Evolutionary conservation across 177 flowering plant genomes (phyloP), one percentile per base, ranked within the genome.

Genomic region (Vitis hybrid): DNA sequence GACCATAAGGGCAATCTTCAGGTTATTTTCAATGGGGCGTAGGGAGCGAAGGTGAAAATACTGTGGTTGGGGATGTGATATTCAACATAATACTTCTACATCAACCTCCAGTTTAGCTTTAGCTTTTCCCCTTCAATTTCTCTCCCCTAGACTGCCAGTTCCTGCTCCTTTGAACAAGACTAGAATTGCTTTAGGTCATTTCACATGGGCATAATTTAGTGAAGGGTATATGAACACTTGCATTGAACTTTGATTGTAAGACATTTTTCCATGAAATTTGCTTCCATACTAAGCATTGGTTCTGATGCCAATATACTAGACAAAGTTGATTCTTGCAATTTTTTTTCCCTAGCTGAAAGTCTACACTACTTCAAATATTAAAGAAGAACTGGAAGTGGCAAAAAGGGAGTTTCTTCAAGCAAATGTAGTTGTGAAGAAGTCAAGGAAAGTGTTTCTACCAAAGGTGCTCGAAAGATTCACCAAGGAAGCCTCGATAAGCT

Each of bases 361-460:
- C 22, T 93, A 89, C 83, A 86, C 90, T 13, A 84, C 94, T 21
- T 69, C 82, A 69, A 81, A 80, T 59, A 70, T 91, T 16, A 77
- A 72, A 75, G 93, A 88, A 51, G 90, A 93, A 69, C 77, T 93
- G 45, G 85, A 87, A 73, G 68, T 16, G 21, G 97, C 94, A 3
- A 88, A 82, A 69, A 81, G 70, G 71, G 93, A 89, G 62, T 93
- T 89, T 71, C 88, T 93, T 74, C 90, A 85, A 80, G 79, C 89
- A 19, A 89, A 89, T 78, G 84, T 93, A 48, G 65, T 84, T 1
- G 87, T 93, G 49, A 88, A 89, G 81, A 93, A 88, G 74, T 82
- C 90, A n/a, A 86, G 69, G 73, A 91, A 84, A 77, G 89, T 93
- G 31, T 85, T 82, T 61, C 81, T 91, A 16, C 94, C 98, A 3